Percentiles rank a stretch among this genome's conserved stretches.
Conservation (phyloP, 768 basidiomycete genomes). For the Phylloporus rhodoxanthus region DNA sequence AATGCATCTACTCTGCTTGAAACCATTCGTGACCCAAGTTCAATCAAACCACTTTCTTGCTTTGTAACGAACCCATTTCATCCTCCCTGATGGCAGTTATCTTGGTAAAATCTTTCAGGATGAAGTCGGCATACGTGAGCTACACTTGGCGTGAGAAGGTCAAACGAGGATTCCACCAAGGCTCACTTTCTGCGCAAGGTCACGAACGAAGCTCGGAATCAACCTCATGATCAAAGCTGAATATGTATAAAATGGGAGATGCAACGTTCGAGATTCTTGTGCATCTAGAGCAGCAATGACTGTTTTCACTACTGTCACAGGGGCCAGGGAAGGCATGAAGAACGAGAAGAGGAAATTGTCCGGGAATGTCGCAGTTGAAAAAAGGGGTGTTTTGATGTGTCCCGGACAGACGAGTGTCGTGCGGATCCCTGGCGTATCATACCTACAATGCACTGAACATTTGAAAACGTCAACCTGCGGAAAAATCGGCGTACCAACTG, state of each 20-base stretch:
- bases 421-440: conserved; percentile 70
- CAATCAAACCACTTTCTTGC: conserved; percentile 12
- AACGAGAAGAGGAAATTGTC: conserved; percentile 53
- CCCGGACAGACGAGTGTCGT: conserved; percentile 84
- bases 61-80: conserved; percentile 33
- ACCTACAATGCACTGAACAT: conserved; percentile 35
- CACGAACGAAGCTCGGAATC: conserved; percentile 68
- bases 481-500: conserved; percentile 44
- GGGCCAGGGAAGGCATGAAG: conserved; percentile 67
- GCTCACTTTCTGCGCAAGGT: conserved; percentile 70
- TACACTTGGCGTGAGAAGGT: conserved; percentile 26
- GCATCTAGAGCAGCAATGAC: conserved; percentile 80
- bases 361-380: conserved; percentile 54
- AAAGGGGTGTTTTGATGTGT: conserved; percentile 73
- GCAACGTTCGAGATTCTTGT: conserved; percentile 65
- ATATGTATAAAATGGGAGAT: conserved; percentile 68
- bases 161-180: background rate
- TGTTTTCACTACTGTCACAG: conserved; percentile 70
- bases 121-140: conserved; percentile 63
- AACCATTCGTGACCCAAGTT: background rate
- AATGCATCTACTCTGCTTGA: background rate
- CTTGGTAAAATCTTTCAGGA: conserved; percentile 67
- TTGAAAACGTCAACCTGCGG: background rate
- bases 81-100: conserved; percentile 52
- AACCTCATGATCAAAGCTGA: conserved; percentile 49